Evolutionary conservation across 768 basidiomycete species (phyloP).

Genomic region (Tricholoma matsutake): DNA sequence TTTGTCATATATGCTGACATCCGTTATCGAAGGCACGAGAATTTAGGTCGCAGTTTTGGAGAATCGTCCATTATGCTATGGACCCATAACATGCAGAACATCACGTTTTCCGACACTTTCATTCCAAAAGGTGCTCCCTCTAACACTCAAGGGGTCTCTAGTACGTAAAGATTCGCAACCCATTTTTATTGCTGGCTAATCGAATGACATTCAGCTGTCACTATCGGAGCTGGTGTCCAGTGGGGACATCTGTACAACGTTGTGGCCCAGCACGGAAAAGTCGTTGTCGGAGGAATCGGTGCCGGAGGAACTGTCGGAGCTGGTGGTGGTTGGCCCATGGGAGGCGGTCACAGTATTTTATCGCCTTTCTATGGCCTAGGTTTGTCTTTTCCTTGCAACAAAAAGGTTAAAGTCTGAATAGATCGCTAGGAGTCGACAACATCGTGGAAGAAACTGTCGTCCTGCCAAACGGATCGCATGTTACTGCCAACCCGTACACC

Average conservation of each 20-base stretch:
- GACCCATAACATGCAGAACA: constrained; percentile 36
- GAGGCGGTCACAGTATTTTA: constrained; percentile 44
- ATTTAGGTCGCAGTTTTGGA: constrained; percentile 42
- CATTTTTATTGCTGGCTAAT: neutral
- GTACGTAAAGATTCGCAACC: constrained; percentile 14
- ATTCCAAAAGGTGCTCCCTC: constrained; percentile 30
- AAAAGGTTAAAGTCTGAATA: neutral
- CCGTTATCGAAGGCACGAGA: constrained; percentile 36
- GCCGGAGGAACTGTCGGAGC: constrained; percentile 41
- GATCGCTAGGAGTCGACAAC: constrained; percentile 45
- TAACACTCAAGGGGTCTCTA: no score
- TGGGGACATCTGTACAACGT: constrained; percentile 42
- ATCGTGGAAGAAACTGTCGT: constrained; percentile 44
- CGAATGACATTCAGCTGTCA: constrained; percentile 19
- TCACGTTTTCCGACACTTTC: constrained; percentile 26
- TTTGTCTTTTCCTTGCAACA: constrained; percentile 10
- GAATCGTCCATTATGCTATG: constrained; percentile 38
- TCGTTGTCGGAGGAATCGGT: constrained; percentile 52
- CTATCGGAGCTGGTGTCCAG: constrained; percentile 42
- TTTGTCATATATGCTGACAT: constrained; percentile 5
- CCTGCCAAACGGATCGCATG: constrained; percentile 36
- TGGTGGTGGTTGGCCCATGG: constrained; percentile 46
- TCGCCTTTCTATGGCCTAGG: constrained; percentile 42
- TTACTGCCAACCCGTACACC: constrained; percentile 37
- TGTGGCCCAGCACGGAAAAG: constrained; percentile 32